phyloP scores from a whole-genome alignment of 2,329 filamentous ascomycete species.

The Alternaria sp. region DNA sequence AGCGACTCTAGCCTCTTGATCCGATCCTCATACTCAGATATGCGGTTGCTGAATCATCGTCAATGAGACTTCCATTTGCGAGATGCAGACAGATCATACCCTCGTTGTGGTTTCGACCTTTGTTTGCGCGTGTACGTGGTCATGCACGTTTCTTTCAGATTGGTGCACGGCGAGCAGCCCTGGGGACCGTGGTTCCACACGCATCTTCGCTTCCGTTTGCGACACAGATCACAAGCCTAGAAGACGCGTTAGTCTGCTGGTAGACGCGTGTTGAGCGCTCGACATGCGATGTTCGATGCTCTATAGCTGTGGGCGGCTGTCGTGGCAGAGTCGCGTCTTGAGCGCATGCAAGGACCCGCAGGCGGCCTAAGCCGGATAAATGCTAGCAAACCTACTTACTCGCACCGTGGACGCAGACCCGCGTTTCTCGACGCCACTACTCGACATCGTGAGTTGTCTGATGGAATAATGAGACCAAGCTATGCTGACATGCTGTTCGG shows the following conservation, averaged over 20 bases:
- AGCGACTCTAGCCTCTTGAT: constrained; percentile 31
- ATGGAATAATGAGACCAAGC: not conserved
- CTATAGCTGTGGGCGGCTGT: not conserved
- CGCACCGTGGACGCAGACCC: constrained; percentile 31
- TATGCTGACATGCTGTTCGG: constrained; percentile 20
- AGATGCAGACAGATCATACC: constrained; percentile 10
- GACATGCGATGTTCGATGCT: not conserved
- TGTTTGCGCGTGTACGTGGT: constrained; percentile 34
- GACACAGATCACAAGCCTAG: constrained; percentile 36
- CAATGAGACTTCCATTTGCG: not conserved
- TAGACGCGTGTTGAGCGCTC: not conserved
- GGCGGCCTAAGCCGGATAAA: not conserved
- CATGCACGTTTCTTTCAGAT: constrained; percentile 30
- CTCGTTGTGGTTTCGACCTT: constrained; percentile 28
- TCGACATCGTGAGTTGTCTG: constrained; percentile 17
- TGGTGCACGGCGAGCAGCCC: constrained; percentile 28
- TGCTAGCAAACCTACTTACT: constrained; percentile 12
- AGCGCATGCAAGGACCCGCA: not conserved
- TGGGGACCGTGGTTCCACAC: constrained; percentile 23
- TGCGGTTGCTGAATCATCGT: constrained; percentile 18
- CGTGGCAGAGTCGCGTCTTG: not conserved
- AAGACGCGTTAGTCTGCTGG: not conserved
- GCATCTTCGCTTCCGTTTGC: constrained; percentile 33
- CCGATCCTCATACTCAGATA: constrained; percentile 31
- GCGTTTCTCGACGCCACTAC: constrained; percentile 27